Evolutionary conservation across 2,329 filamentous ascomycete genomes (phyloP).

Genomic region (Trichoderma guizhouense): DNA sequence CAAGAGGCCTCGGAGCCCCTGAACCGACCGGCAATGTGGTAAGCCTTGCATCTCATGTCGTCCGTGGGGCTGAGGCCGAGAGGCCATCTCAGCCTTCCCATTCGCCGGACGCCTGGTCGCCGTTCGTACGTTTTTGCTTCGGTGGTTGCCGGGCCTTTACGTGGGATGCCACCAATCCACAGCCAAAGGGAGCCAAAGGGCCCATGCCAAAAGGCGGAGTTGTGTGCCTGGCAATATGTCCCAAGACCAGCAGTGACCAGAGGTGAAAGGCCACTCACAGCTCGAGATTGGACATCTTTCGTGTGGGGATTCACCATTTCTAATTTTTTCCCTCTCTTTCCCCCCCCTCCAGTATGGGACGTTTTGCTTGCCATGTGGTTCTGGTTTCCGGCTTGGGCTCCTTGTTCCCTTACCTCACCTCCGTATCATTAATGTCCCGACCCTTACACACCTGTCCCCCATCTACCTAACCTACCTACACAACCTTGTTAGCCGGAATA

Average conservation of each 20-base stretch:
- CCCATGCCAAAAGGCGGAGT: constrained; percentile 14
- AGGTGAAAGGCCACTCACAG: background rate
- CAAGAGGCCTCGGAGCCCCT: constrained; percentile 18
- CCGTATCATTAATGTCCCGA: constrained; percentile 1
- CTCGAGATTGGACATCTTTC: constrained; percentile 15
- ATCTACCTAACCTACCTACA: background rate
- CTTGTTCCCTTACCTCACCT: constrained; percentile 4
- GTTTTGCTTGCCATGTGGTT: constrained; percentile 14
- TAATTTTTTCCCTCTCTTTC: background rate
- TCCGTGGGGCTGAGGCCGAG: constrained; percentile 16
- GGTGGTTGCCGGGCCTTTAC: constrained; percentile 13
- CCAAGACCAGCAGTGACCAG: background rate
- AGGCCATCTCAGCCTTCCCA: constrained; percentile 15
- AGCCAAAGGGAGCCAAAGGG: background rate
- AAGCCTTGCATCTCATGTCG: constrained; percentile 18
- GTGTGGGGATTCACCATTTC: constrained; percentile 12
- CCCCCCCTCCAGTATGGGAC: background rate
- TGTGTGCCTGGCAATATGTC: constrained; percentile 7
- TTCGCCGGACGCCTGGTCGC: constrained; percentile 15
- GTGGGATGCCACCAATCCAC: constrained; percentile 12
- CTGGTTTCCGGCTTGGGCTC: background rate
- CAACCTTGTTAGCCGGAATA: constrained; percentile 11
- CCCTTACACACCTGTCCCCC: constrained; percentile 5
- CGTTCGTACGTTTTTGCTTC: constrained; percentile 8
- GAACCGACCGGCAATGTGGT: constrained; percentile 12